Base-by-base conservation (phyloP, 345 rosid species). In the Syzygium aqueum region DNA sequence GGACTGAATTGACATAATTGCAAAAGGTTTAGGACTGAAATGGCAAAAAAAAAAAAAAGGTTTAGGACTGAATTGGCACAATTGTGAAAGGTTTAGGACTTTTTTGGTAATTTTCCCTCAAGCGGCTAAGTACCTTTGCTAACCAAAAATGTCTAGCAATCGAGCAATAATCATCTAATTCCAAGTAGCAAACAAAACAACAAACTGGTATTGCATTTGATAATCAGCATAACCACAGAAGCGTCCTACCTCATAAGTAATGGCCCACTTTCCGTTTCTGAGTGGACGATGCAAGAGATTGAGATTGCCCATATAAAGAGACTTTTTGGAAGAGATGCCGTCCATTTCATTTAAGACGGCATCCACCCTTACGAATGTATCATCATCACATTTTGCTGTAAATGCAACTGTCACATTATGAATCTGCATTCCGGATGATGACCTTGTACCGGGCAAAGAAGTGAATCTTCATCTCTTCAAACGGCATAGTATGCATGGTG, bases 291-390 rank as follows among this genome's bases (percentile, higher is more conserved):
- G 99, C 85, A 95, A 91, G 87, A 97, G 99, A 87, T 97, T 96
- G 87, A 97, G 95, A 91, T 96, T 97, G 54, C 99, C 99, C 99
- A 96, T 97, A 88, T 97, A 97, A 85, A 97, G 97, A n/a, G 99
- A 91, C 87, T 87, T 93, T 87, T 91, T 91, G 14, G 86, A 88
- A 86, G 96, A 89, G 88, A 94, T 89, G 82, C 94, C 89, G 56
- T 93, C 94, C n/a, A n/a, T n/a, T n/a, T n/a, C n/a, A n/a, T n/a
- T n/a, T n/a, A n/a, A n/a, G n/a, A n/a, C n/a, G n/a, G n/a, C n/a
- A n/a, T n/a, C n/a, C n/a, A 96, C 88, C 90, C 99, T 93, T 51
- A 96, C 93, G 92, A 97, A 96, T 84, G 98, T 96, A 92, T 95
- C 99, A 88, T 97, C 99, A 53, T 96, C 99, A 91, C 99, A 96